Conservation (phyloP, 1,284 basidiomycete genomes). For the Ustilago crameri region DNA sequence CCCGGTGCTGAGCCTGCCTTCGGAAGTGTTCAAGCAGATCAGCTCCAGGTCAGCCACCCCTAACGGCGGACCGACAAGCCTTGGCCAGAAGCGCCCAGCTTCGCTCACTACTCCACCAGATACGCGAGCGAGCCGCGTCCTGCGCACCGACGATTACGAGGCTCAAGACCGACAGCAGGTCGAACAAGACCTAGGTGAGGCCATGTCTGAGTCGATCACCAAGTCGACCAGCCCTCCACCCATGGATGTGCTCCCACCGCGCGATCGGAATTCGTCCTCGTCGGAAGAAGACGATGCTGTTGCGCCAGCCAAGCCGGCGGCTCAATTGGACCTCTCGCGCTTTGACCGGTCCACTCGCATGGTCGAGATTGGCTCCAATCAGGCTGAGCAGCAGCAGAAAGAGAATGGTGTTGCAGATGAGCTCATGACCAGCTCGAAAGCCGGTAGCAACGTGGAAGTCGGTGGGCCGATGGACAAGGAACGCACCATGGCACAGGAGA, state of each 20-base stretch:
- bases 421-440: constrained; percentile 25
- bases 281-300: constrained; percentile 14
- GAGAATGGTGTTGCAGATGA: constrained; percentile 9
- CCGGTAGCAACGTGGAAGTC: constrained; percentile 39
- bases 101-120: constrained; percentile 42
- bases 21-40: constrained; percentile 22
- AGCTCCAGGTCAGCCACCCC: background rate
- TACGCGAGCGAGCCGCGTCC: constrained; percentile 20
- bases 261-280: constrained; percentile 14
- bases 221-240: constrained; percentile 10
- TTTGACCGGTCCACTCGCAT: constrained; percentile 44
- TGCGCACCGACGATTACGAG: constrained; percentile 18
- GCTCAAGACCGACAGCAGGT: constrained; percentile 11
- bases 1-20: constrained; percentile 34
- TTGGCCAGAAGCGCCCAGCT: constrained; percentile 39
- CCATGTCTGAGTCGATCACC: constrained; percentile 33
- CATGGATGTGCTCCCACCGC: constrained; percentile 10
- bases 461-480: constrained; percentile 46
- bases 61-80: constrained; percentile 1
- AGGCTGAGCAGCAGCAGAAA: constrained; percentile 1
- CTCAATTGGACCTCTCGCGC: constrained; percentile 23
- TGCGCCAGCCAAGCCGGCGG: constrained; percentile 4
- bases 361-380: constrained; percentile 18
- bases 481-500: constrained; percentile 46
- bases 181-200: constrained; percentile 35